Evolutionary conservation across 495 filamentous ascomycete species (phyloP), one percentile per base, ranked within the genome.

Genomic region (Usnea hakonensis): DNA sequence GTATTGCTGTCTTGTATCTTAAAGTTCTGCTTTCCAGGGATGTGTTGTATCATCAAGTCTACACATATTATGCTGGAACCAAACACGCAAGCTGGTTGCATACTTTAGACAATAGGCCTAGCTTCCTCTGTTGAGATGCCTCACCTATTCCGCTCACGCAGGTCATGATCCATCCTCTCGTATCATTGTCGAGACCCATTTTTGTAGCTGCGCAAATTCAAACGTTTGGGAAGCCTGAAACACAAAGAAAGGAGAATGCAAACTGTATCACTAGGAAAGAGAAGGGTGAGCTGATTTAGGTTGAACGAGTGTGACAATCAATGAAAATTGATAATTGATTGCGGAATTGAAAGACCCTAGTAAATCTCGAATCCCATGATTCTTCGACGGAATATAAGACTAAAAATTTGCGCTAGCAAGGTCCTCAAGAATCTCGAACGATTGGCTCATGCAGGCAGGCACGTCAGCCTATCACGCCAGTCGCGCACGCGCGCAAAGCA

Each of bases 131-230:
- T 21, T 1, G 0, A 13, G 19, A 21, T 44, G 43, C 74, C 82
- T 69, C 70, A 86, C 83, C 93, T 37, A 90, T 78, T 50, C 91
- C 94, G 70, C 91, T 96, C 67, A 91, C 82, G 52, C 79, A 81
- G 67, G 87, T 87, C 87, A 98, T 87, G 53, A 97, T 86, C 94
- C 94, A 98, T 62, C 95, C 94, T 66, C 90, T 83, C 30, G 87
- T 85, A 75, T 98, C 93, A 73, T 95, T 95, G 70, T 83, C 81
- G 66, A 81, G 68, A 66, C 71, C 75, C 77, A 86, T 76, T 40
- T 69, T 73, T 32, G 60, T 61, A 53, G 60, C 62, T n/a, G 44
- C 54, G 59, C 59, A 21, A 62, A 14, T 33, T 33, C 16, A 21
- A 10, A 21, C 11, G 13, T 48, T 44, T 28, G 6, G 26, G 5